Evolutionary conservation across 192 early-diverging fungal genomes (phyloP).

Genomic region (Coemansia sp.): DNA sequence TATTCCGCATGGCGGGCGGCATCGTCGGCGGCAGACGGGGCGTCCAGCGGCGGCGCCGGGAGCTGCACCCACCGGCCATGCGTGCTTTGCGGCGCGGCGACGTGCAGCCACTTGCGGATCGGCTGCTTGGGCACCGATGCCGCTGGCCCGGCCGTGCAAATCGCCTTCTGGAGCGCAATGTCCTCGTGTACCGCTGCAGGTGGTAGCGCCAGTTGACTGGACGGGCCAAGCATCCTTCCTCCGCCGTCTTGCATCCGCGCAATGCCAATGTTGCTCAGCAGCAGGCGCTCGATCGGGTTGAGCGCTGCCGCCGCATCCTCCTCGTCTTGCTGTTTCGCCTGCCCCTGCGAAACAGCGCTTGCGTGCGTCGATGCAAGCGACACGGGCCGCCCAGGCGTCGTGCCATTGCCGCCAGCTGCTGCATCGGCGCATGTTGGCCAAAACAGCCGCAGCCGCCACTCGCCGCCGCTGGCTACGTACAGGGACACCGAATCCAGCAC

Average conservation of each 20-base stretch:
- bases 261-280: slow-evolving; percentile 30
- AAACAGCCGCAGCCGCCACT: slow-evolving; percentile 10
- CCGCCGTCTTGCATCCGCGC: slow-evolving; percentile 10
- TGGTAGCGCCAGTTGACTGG: slow-evolving; percentile 5
- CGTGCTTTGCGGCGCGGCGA: not conserved
- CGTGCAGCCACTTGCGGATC: slow-evolving; percentile 21
- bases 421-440: slow-evolving; percentile 34
- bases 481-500: slow-evolving; percentile 4
- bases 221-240: not conserved
- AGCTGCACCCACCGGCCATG: slow-evolving; percentile 26
- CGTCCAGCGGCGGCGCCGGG: slow-evolving; percentile 18
- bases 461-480: not conserved
- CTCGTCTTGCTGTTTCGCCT: not conserved
- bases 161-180: slow-evolving; percentile 15
- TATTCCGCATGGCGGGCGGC: not conserved
- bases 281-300: slow-evolving; percentile 29
- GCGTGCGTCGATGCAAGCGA: not conserved
- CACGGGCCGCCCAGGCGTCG: not conserved
- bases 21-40: too few species aligned
- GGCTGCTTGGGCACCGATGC: slow-evolving; percentile 14
- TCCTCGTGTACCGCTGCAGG: slow-evolving; percentile 1
- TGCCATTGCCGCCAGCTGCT: not conserved
- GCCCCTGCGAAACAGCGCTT: not conserved
- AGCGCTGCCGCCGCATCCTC: slow-evolving; percentile 10
- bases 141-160: slow-evolving; percentile 17